Evolutionary conservation across 192 early-diverging fungal species (phyloP).

Genomic region (Funneliformis geosporum): DNA sequence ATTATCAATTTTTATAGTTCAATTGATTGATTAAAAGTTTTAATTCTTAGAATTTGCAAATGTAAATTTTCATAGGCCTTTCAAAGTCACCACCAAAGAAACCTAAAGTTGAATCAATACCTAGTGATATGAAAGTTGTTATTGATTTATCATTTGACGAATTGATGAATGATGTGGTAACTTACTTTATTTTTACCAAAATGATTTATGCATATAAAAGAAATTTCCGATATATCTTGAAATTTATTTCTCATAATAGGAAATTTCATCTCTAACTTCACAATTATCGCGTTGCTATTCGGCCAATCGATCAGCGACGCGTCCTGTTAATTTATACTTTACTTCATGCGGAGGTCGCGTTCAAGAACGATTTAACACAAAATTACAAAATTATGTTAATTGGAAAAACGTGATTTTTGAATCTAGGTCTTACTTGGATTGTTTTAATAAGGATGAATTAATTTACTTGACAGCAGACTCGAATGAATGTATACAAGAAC

Average conservation of each 20-base stretch:
- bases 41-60: background rate
- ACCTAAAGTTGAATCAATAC: conserved; percentile 51
- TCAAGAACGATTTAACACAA: conserved; percentile 47
- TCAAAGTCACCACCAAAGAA: conserved; percentile 44
- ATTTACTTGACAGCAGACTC: conserved; percentile 94
- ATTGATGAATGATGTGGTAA: conserved; percentile 72
- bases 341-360: conserved; percentile 61
- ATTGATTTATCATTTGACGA: conserved; percentile 83
- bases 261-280: conserved; percentile 66
- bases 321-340: conserved; percentile 57
- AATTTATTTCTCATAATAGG: conserved; percentile 39
- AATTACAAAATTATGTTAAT: conserved; percentile 45
- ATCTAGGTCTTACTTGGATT: conserved; percentile 33
- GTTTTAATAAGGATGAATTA: conserved; percentile 58
- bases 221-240: background rate
- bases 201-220: background rate
- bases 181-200: background rate
- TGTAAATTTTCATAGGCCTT: conserved; percentile 27
- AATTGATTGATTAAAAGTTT: background rate
- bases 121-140: conserved; percentile 59
- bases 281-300: conserved; percentile 80
- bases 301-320: conserved; percentile 57
- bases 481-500: conserved; percentile 59
- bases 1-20: background rate
- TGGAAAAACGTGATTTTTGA: conserved; percentile 45